These are phyloP conservation scores for Curvularia sp. DNA, from an alignment of 2,329 filamentous ascomycete species.

Conservation along the genomic window DNA sequence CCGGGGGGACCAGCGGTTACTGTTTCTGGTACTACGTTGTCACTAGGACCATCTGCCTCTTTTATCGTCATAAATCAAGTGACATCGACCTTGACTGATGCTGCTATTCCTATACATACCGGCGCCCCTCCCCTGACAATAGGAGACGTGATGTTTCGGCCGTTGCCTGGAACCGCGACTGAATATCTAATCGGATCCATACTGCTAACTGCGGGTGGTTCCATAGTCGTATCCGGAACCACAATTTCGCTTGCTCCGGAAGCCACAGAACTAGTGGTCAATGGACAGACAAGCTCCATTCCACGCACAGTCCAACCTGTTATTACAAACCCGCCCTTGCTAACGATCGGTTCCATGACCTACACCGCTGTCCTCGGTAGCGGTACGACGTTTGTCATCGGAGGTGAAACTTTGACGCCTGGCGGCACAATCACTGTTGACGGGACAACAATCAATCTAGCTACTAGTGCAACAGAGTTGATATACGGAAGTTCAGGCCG, in stretches of 20 bases:
- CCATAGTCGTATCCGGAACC: slow-evolving; percentile 35
- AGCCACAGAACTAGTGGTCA: slow-evolving; percentile 41
- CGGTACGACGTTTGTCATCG: slow-evolving; percentile 48
- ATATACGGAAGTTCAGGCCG: slow-evolving; percentile 45
- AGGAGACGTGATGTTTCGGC: slow-evolving; percentile 35
- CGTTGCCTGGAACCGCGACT: slow-evolving; percentile 42
- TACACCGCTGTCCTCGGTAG: slow-evolving; percentile 35
- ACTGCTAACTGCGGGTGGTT: slow-evolving; percentile 50
- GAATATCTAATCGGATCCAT: slow-evolving; percentile 48
- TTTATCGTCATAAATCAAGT: slow-evolving; percentile 45
- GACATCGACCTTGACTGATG: slow-evolving; percentile 45
- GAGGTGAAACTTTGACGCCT: slow-evolving; percentile 49
- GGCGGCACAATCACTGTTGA: slow-evolving; percentile 45
- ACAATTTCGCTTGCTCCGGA: slow-evolving; percentile 42
- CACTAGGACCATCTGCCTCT: slow-evolving; percentile 40
- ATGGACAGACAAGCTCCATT: slow-evolving; percentile 43
- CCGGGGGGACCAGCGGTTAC: slow-evolving; percentile 46
- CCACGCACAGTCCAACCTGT: slow-evolving; percentile 27
- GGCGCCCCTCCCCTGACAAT: slow-evolving; percentile 43
- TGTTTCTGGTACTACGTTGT: slow-evolving; percentile 43
- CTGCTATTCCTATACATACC: slow-evolving; percentile 26
- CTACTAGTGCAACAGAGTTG: slow-evolving; percentile 47
- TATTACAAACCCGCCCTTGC: slow-evolving; percentile 38
- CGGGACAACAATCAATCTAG: slow-evolving; percentile 46
- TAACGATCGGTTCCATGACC: slow-evolving; percentile 43